Base-by-base conservation (phyloP, 1,284 basidiomycete genomes). In the Ustilago lituana region DNA sequence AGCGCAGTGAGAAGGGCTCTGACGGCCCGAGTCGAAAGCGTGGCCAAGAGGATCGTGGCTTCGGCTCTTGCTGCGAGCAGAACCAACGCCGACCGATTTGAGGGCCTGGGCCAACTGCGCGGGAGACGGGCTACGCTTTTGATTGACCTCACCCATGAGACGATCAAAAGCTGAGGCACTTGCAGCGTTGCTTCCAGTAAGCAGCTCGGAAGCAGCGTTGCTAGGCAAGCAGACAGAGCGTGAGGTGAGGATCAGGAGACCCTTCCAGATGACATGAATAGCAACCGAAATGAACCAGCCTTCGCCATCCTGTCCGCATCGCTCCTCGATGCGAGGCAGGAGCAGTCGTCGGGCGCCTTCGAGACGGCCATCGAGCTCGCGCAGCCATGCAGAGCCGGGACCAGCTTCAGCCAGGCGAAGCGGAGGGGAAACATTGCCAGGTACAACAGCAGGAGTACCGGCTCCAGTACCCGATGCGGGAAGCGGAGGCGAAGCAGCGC, bases 201-300 rank as follows among this genome's bases (percentile, higher is more conserved):
- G 54, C 4, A 57, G 38, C 49, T 57, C 49, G 32, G 48, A 46
- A n/a, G 63, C 52, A 11, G 56, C 53, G 40, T 65, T 66, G 52
- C 38, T 56, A 14, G 68, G 63, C 17, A 71, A 45, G 7, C 63
- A 62, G 26, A 77, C 73, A 14, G 66, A 73, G 19, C 75, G 63
- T 2, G 78, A 62, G 15, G 77, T 79, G 29, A 81, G 64, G 36
- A 74, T 56, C 41, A 81, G 38, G 4, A 81, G 65, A 8, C 75
- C 79, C 33, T 81, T 81, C 79, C 79, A 81, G 53, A 81, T 77
- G 38, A 70, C 27, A 45, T 81, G 77, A 20, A 78, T 75, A 17
- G 77, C 78, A 5, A 80, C 76, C 8, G 78, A 78, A 48, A 80
- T 78, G 64, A 78, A 80, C 79, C 79, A 81, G 2, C 73, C 78